These are phyloP conservation scores for Rutstroemia sp. DNA, from an alignment of 2,329 filamentous ascomycete species.

Conservation along the genomic window DNA sequence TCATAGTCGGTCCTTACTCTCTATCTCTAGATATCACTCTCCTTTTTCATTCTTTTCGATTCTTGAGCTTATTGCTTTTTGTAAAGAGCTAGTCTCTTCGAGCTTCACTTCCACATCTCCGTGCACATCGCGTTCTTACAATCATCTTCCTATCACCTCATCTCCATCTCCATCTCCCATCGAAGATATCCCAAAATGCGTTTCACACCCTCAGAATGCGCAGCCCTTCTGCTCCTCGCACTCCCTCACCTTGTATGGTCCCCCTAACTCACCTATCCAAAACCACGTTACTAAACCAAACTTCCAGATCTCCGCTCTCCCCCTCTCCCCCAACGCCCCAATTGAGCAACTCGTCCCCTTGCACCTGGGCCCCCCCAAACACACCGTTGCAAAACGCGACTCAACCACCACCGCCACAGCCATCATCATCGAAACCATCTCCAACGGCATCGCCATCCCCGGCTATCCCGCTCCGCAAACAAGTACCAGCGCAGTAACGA, in stretches of 20 bases:
- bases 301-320: constrained; percentile 2
- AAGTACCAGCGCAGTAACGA: not conserved
- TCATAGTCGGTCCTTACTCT: no score
- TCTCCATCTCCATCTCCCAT: no score
- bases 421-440: not conserved
- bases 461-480: not conserved
- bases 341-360: not conserved
- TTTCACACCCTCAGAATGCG: not conserved
- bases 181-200: not conserved
- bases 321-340: not conserved
- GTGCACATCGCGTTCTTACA: not conserved
- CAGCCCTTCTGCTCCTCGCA: not conserved
- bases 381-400: not conserved
- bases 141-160: no score
- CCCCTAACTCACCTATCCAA: no score
- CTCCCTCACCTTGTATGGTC: not conserved
- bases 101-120: not conserved
- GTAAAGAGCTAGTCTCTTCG: not conserved
- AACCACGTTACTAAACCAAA: no score
- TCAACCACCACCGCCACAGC: not conserved
- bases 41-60: not conserved
- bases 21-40: not conserved
- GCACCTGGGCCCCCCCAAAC: not conserved
- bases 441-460: not conserved
- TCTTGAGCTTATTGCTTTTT: not conserved